Percentiles rank a stretch among this genome's conserved stretches.
These are phyloP conservation scores for Metarhizium guizhouense DNA, from an alignment of 2,329 filamentous ascomycete genomes.

Conservation along the genomic window DNA sequence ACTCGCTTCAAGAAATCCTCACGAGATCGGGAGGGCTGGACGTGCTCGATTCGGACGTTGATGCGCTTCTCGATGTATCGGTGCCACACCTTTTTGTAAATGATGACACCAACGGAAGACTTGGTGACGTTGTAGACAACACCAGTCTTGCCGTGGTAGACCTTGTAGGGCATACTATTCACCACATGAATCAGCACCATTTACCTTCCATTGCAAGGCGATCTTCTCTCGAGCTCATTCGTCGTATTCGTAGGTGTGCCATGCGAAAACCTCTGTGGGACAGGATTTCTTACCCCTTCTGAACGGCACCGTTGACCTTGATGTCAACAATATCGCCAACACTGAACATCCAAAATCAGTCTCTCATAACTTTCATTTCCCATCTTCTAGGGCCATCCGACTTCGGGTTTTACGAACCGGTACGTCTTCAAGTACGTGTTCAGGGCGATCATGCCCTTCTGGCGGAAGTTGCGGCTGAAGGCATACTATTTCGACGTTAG, in stretches of 20 bases:
- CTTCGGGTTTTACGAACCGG: conserved; percentile 46
- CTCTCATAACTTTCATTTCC: neutral
- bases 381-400: neutral
- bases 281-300: conserved; percentile 71
- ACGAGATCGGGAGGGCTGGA: conserved; percentile 85
- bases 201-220: neutral
- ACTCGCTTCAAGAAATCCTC: conserved; percentile 95
- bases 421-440: conserved; percentile 93
- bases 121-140: conserved; percentile 99
- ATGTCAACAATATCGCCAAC: conserved; percentile 99
- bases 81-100: conserved; percentile 99
- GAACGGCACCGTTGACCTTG: conserved; percentile 95
- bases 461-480: conserved; percentile 89
- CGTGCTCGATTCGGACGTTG: conserved; percentile 98
- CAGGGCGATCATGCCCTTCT: conserved; percentile 89
- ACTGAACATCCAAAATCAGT: conserved; percentile 43
- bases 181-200: conserved; percentile 23
- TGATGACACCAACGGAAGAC: conserved; percentile 93
- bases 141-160: conserved; percentile 99
- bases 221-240: neutral
- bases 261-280: neutral
- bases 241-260: neutral
- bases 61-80: conserved; percentile 99
- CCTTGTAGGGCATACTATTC: conserved; percentile 91
- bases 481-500: conserved; percentile 53